Evolutionary conservation across 352 stramenopile species (phyloP).

Genomic region (Pythium dissotocum): DNA sequence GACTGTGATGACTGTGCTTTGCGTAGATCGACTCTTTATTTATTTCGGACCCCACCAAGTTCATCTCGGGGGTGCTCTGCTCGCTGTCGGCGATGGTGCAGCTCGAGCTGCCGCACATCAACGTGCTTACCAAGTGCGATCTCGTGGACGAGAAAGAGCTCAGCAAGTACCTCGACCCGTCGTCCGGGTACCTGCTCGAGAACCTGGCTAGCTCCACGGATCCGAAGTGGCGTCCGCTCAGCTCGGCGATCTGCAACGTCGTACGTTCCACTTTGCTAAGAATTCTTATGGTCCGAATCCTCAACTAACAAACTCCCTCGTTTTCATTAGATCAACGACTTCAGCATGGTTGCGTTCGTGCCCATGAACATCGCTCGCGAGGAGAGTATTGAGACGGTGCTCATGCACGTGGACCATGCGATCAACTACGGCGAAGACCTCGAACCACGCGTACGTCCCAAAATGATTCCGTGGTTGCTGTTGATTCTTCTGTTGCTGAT

Average conservation of each 20-base stretch:
- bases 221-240: constrained; percentile 83
- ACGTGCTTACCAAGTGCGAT: constrained; percentile 93
- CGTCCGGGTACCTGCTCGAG: constrained; percentile 80
- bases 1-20: neutral
- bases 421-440: constrained; percentile 98
- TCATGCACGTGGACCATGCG: constrained; percentile 94
- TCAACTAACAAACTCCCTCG: neutral
- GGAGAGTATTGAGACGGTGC: constrained; percentile 95
- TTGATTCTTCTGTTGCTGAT: neutral
- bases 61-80: constrained; percentile 97
- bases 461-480: neutral
- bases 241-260: constrained; percentile 84
- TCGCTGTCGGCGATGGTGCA: constrained; percentile 98
- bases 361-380: constrained; percentile 97
- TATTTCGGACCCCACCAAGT: constrained; percentile 96
- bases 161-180: constrained; percentile 86
- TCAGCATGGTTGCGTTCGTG: constrained; percentile 97
- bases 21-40: constrained; percentile 92
- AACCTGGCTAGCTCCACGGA: constrained; percentile 80
- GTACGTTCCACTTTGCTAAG: constrained; percentile 36
- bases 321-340: constrained; percentile 89
- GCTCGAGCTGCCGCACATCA: constrained; percentile 96
- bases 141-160: constrained; percentile 89
- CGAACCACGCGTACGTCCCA: constrained; percentile 71
- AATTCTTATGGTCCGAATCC: no score